phyloP scores from a whole-genome alignment of 192 early-diverging fungal species.

The Physocladia obscura region DNA sequence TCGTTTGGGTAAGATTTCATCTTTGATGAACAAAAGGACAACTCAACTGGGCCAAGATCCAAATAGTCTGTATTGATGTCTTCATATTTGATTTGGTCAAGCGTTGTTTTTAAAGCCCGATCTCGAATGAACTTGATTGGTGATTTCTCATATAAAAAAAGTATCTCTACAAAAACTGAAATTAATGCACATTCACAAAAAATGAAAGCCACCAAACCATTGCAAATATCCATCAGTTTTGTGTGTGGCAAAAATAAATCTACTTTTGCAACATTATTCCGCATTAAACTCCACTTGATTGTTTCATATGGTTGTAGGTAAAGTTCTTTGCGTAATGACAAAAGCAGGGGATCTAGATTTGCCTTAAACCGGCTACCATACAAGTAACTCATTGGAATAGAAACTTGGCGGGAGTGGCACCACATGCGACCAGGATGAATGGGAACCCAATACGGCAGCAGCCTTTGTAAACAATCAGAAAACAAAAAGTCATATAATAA shows the following conservation, averaged over 20 bases:
- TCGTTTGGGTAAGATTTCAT: background rate
- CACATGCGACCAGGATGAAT: conserved; percentile 90
- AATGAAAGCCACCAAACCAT: conserved; percentile 55
- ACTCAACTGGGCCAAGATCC: conserved; percentile 80
- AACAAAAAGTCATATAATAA: conserved; percentile 14
- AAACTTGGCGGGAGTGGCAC: conserved; percentile 90
- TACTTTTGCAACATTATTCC: conserved; percentile 76
- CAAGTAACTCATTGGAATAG: conserved; percentile 93
- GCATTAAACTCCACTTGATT: conserved; percentile 79
- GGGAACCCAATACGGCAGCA: conserved; percentile 78
- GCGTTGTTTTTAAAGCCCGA: conserved; percentile 69
- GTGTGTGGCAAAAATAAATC: conserved; percentile 89
- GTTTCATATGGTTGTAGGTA: conserved; percentile 82
- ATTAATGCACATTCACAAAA: conserved; percentile 6
- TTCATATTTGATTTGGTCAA: conserved; percentile 83
- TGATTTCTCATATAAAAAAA: conserved; percentile 75
- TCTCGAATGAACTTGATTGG: conserved; percentile 57
- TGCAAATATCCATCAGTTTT: conserved; percentile 69
- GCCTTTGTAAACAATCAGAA: conserved; percentile 38
- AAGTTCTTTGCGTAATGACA: conserved; percentile 81
- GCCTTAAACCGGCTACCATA: conserved; percentile 70
- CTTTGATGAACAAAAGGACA: background rate
- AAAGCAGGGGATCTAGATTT: conserved; percentile 66
- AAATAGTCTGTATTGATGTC: conserved; percentile 86
- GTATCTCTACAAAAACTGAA: conserved; percentile 27